A percentile compares a stretch with the other conserved stretches of the same genome.
Conservation (phyloP, 768 basidiomycete species). For the Fomitopsis serialis region DNA sequence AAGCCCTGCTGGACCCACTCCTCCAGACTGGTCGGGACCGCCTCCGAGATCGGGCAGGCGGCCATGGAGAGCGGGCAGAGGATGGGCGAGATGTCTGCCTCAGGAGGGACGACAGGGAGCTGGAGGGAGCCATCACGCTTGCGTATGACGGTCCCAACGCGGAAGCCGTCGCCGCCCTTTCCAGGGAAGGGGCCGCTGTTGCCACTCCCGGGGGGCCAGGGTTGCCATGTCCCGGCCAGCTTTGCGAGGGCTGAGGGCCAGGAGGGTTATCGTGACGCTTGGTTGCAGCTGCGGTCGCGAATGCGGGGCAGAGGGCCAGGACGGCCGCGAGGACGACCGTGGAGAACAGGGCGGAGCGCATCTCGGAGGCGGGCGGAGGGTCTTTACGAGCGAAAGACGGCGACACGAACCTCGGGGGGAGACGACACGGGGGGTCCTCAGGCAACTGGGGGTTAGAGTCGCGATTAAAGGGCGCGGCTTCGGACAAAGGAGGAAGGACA, state of each 20-base stretch:
- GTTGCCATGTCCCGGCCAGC: no score
- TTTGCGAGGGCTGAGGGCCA: constrained; percentile 7
- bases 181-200: no score
- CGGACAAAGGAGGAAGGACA: background rate
- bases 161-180: background rate
- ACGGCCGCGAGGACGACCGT: constrained; percentile 3
- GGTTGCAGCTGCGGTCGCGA: constrained; percentile 1
- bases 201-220: constrained; percentile 3
- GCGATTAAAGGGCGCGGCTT: background rate
- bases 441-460: background rate
- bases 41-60: constrained; percentile 18
- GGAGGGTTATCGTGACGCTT: background rate
- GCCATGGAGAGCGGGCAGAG: constrained; percentile 17
- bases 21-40: constrained; percentile 8
- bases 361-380: constrained; percentile 2
- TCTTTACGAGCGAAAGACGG: background rate
- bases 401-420: background rate
- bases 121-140: constrained; percentile 8
- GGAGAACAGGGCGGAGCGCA: constrained; percentile 12
- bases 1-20: constrained; percentile 18
- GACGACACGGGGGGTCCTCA: background rate
- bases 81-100: constrained; percentile 8
- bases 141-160: background rate
- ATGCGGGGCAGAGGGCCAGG: constrained; percentile 5
- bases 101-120: constrained; percentile 9